A percentile compares a stretch with the other conserved stretches of the same genome.
Evolutionary conservation across 2,329 filamentous ascomycete genomes (phyloP).

Genomic region (Botrytis elliptica): DNA sequence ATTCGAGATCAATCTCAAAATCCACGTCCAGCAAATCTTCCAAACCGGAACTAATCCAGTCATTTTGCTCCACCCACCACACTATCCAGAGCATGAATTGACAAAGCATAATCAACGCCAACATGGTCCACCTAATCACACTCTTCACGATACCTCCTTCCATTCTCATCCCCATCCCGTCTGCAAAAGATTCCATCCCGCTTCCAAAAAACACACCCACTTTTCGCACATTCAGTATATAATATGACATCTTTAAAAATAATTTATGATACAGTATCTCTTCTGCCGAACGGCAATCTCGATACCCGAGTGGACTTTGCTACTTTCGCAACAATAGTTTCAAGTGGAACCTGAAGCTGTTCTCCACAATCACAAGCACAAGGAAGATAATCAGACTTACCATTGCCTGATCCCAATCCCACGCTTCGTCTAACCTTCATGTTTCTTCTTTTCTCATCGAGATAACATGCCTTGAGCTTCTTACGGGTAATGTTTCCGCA

Average conservation of each 20-base stretch:
- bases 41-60: neutral
- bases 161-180: constrained; percentile 9
- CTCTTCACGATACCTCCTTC: neutral
- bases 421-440: constrained; percentile 8
- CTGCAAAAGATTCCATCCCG: neutral
- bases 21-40: neutral
- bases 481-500: constrained; percentile 18
- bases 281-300: constrained; percentile 12
- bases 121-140: constrained; percentile 14
- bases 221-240: constrained; percentile 21
- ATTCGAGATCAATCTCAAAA: constrained; percentile 5
- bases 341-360: constrained; percentile 14
- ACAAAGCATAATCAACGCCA: constrained; percentile 16
- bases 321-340: neutral
- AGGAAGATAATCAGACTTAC: constrained; percentile 20
- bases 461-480: constrained; percentile 20
- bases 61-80: constrained; percentile 15
- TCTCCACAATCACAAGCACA: constrained; percentile 14
- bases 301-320: constrained; percentile 1
- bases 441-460: constrained; percentile 18
- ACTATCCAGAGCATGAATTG: constrained; percentile 16
- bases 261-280: constrained; percentile 13
- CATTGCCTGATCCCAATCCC: constrained; percentile 8
- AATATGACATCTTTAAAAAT: constrained; percentile 3
- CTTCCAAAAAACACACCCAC: neutral